These are phyloP conservation scores for Suhomyces guaymorum DNA, from an alignment of 1,139 yeast species.

Conservation along the genomic window DNA sequence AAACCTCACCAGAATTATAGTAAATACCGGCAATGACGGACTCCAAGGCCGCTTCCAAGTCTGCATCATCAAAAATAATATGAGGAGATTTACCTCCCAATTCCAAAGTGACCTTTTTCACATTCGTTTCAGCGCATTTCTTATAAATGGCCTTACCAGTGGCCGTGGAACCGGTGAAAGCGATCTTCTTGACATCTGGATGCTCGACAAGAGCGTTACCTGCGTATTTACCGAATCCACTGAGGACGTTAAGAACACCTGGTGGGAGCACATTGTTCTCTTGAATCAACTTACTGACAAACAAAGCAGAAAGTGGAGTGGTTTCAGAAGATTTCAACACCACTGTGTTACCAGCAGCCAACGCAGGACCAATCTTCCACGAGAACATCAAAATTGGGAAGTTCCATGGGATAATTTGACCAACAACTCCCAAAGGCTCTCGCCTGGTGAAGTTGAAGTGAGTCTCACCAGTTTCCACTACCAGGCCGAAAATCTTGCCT, in stretches of 20 bases:
- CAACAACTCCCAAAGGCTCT: conserved; percentile 80
- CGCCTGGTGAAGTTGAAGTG: conserved; percentile 32
- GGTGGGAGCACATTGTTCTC: conserved; percentile 72
- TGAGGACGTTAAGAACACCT: conserved; percentile 74
- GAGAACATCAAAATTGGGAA: conserved; percentile 83
- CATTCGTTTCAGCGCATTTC: conserved; percentile 65
- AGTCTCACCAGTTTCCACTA: conserved; percentile 22
- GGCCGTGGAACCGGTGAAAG: conserved; percentile 84
- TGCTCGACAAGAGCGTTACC: conserved; percentile 75
- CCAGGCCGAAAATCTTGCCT: conserved; percentile 21
- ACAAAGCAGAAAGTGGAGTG: conserved; percentile 79
- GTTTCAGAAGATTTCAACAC: conserved; percentile 82
- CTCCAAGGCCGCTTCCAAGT: conserved; percentile 43
- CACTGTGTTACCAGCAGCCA: conserved; percentile 79
- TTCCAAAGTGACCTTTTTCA: conserved; percentile 80
- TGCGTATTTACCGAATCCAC: conserved; percentile 78
- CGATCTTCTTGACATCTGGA: conserved; percentile 70
- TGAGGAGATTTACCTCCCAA: conserved; percentile 88
- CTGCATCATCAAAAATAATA: conserved; percentile 74
- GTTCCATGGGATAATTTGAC: conserved; percentile 86
- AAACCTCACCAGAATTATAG: conserved; percentile 26
- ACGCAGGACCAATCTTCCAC: conserved; percentile 85
- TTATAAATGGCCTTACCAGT: conserved; percentile 77
- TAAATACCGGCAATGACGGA: conserved; percentile 22
- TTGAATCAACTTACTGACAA: conserved; percentile 56